Percentiles rank a stretch among this genome's conserved stretches.
phyloP scores from a whole-genome alignment of 2,329 filamentous ascomycete genomes.

The Arthrobotrys entomopaga region DNA sequence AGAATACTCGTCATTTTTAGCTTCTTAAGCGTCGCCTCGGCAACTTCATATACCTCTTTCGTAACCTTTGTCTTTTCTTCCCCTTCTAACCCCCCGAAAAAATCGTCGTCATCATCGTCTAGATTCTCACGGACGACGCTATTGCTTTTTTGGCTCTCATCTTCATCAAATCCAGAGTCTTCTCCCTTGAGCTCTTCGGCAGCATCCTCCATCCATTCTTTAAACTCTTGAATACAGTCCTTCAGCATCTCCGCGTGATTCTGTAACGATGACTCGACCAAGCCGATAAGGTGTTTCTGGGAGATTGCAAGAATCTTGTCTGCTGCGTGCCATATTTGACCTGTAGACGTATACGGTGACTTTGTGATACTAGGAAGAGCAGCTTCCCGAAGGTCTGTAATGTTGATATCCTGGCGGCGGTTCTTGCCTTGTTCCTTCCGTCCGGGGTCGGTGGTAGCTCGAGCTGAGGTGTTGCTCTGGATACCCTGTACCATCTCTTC shows the following conservation, averaged over 20 bases:
- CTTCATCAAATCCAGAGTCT: slow-evolving; percentile 50
- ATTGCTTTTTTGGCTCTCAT: slow-evolving; percentile 43
- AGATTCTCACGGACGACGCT: slow-evolving; percentile 11
- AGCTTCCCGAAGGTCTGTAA: slow-evolving; percentile 38
- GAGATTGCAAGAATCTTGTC: slow-evolving; percentile 48
- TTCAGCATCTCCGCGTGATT: slow-evolving; percentile 53
- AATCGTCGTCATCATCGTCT: slow-evolving; percentile 35
- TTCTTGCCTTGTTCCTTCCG: slow-evolving; percentile 1
- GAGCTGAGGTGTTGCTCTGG: slow-evolving; percentile 31
- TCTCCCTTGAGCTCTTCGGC: slow-evolving; percentile 43
- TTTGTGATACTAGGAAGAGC: slow-evolving; percentile 21
- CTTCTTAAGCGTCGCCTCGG: slow-evolving; percentile 49
- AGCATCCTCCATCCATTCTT: slow-evolving; percentile 48
- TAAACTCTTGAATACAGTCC: slow-evolving; percentile 51
- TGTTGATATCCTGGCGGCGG: slow-evolving; percentile 7
- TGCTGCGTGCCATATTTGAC: slow-evolving; percentile 51
- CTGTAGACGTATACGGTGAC: slow-evolving; percentile 49
- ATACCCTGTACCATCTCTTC: slow-evolving; percentile 59
- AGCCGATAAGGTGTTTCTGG: slow-evolving; percentile 47
- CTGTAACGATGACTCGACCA: slow-evolving; percentile 38
- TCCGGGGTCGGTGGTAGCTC: background rate
- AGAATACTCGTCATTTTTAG: slow-evolving; percentile 49
- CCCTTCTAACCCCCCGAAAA: slow-evolving; percentile 29
- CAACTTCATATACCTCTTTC: slow-evolving; percentile 33
- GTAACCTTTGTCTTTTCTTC: slow-evolving; percentile 39